Percentiles rank a stretch among this genome's conserved stretches.
These are phyloP conservation scores for Aureobasidium sp. DNA, from an alignment of 2,329 filamentous ascomycete species.

Conservation along the genomic window DNA sequence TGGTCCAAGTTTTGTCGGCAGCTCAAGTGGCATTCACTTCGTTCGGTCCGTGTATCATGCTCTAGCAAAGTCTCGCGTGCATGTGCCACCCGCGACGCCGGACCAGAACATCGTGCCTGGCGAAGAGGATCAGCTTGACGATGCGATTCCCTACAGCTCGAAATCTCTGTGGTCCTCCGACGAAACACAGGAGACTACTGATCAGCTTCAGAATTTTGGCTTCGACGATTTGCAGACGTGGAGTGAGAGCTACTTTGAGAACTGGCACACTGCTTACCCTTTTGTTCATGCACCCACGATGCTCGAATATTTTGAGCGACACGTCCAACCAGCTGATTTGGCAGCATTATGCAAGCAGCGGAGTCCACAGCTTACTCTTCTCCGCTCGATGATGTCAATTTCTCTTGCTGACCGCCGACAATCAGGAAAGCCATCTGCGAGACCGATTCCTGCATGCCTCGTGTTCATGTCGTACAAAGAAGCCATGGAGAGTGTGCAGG, in stretches of 20 bases:
- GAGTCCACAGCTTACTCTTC: slow-evolving; percentile 27
- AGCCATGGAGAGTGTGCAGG: slow-evolving; percentile 44
- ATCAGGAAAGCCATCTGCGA: slow-evolving; percentile 17
- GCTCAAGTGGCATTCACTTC: slow-evolving; percentile 53
- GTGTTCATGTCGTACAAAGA: slow-evolving; percentile 45
- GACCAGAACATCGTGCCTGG: slow-evolving; percentile 46
- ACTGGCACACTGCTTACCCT: slow-evolving; percentile 52
- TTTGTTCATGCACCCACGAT: slow-evolving; percentile 50
- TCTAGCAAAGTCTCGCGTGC: slow-evolving; percentile 27
- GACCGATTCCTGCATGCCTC: slow-evolving; percentile 36
- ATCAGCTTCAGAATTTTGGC: slow-evolving; percentile 36
- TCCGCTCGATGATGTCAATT: slow-evolving; percentile 47
- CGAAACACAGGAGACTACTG: slow-evolving; percentile 33
- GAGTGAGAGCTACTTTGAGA: slow-evolving; percentile 49
- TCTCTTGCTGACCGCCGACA: slow-evolving; percentile 49
- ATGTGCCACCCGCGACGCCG: slow-evolving; percentile 17
- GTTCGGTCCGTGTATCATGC: slow-evolving; percentile 49
- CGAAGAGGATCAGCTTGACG: slow-evolving; percentile 47
- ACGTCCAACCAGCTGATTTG: slow-evolving; percentile 30
- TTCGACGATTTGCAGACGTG: slow-evolving; percentile 25
- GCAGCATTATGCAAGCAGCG: slow-evolving; percentile 30
- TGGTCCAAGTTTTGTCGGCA: slow-evolving; percentile 50
- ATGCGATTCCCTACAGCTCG: slow-evolving; percentile 20
- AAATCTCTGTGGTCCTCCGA: slow-evolving; percentile 26
- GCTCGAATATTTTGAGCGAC: slow-evolving; percentile 40